Evolutionary conservation across 768 basidiomycete genomes (phyloP).

Genomic region (Neoboletus magnificus): DNA sequence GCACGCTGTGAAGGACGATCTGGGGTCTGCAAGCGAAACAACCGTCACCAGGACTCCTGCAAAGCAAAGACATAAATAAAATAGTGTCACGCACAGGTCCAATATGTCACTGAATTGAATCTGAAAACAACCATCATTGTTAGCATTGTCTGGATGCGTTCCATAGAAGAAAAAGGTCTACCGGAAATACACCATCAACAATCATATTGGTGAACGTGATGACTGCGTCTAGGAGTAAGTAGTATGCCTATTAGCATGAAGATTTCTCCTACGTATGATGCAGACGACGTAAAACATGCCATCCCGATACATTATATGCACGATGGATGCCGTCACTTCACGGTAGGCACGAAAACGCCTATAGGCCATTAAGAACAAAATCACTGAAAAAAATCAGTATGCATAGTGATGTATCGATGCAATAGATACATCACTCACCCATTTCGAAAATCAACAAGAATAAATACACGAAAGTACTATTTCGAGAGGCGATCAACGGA

Average conservation of each 20-base stretch:
- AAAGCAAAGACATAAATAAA: background rate
- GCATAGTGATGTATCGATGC: background rate
- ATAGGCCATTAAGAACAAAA: constrained; percentile 7
- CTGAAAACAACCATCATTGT: background rate
- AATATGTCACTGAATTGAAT: constrained; percentile 2
- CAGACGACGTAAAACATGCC: constrained; percentile 18
- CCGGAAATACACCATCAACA: constrained; percentile 8
- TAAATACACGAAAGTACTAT: constrained; percentile 5
- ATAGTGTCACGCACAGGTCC: background rate
- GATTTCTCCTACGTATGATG: constrained; percentile 9
- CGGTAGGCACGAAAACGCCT: constrained; percentile 4
- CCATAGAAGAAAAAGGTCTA: background rate
- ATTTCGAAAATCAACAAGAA: constrained; percentile 11
- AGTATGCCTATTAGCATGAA: no score
- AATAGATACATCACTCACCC: background rate
- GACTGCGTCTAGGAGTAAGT: constrained; percentile 4
- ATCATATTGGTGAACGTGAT: constrained; percentile 14
- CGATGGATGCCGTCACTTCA: background rate
- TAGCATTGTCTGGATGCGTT: background rate
- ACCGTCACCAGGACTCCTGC: background rate
- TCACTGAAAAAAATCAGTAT: background rate
- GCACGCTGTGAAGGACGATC: constrained; percentile 2
- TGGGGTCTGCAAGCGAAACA: background rate
- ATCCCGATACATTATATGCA: constrained; percentile 12
- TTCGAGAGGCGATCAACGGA: background rate